Evolutionary conservation across 169 alveolate genomes (phyloP).

Genomic region (Cryptosporidium xiaoi): DNA sequence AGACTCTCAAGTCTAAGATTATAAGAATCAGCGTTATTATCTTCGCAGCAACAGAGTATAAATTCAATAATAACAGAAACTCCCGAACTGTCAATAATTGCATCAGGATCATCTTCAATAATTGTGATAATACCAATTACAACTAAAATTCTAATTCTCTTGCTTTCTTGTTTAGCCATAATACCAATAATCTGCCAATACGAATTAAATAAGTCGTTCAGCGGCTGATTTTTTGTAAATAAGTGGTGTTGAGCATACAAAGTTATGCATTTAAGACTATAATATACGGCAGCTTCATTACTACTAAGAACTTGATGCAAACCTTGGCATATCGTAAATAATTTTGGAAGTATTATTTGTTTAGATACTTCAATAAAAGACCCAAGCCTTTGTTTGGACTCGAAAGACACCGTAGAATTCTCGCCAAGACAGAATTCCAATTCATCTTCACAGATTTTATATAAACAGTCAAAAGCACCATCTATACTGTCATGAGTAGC

Average conservation of each 20-base stretch:
- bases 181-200: slow-evolving; percentile 78
- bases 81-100: slow-evolving; percentile 79
- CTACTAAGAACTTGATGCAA: slow-evolving; percentile 26
- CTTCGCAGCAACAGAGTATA: slow-evolving; percentile 81
- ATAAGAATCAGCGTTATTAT: slow-evolving; percentile 75
- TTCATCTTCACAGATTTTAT: slow-evolving; percentile 81
- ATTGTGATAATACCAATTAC: slow-evolving; percentile 20
- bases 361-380: slow-evolving; percentile 60
- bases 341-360: slow-evolving; percentile 41
- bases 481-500: slow-evolving; percentile 81
- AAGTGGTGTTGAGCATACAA: slow-evolving; percentile 71
- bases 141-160: slow-evolving; percentile 5
- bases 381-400: slow-evolving; percentile 20
- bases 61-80: slow-evolving; percentile 82
- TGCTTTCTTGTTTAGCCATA: slow-evolving; percentile 42
- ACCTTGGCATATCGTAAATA: slow-evolving; percentile 34
- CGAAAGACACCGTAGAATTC: slow-evolving; percentile 12
- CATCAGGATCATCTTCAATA: slow-evolving; percentile 78
- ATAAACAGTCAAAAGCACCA: slow-evolving; percentile 80
- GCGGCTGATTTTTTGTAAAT: slow-evolving; percentile 31
- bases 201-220: slow-evolving; percentile 76
- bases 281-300: slow-evolving; percentile 36
- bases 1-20: slow-evolving; percentile 85
- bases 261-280: slow-evolving; percentile 47
- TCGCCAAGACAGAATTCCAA: slow-evolving; percentile 75